These are phyloP conservation scores for Erysimum cheiranthoides DNA, from an alignment of 345 rosid species.

Conservation along the genomic window DNA sequence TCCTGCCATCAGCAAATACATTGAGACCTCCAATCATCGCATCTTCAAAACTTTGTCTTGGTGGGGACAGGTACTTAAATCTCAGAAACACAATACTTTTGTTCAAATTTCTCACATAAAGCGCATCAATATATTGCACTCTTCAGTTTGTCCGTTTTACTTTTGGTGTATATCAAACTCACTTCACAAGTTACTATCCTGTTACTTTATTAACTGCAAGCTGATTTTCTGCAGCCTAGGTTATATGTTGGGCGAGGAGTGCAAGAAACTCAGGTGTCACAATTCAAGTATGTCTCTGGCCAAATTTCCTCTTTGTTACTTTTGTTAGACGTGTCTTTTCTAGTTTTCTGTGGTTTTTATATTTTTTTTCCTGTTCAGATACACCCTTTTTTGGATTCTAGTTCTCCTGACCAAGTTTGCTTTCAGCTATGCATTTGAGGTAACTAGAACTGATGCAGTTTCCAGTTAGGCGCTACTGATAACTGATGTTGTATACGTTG, in stretches of 20 bases:
- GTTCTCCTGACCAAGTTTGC: constrained; percentile 72
- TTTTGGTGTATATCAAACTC: constrained; percentile 29
- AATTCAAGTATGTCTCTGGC: constrained; percentile 67
- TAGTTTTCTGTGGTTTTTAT: constrained; percentile 1
- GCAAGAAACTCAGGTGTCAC: constrained; percentile 94
- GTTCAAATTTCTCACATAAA: constrained; percentile 21
- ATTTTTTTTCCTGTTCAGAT: constrained; percentile 54
- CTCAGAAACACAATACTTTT: constrained; percentile 21
- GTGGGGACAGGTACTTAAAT: constrained; percentile 80
- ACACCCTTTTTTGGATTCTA: constrained; percentile 82
- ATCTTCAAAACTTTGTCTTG: constrained; percentile 64
- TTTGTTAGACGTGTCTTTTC: constrained; percentile 6
- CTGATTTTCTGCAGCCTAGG: constrained; percentile 67
- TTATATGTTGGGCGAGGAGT: constrained; percentile 88
- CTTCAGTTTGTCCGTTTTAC: constrained; percentile 22
- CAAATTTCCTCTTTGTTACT: constrained; percentile 35
- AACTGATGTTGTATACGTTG: constrained; percentile 18
- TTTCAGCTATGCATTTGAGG: constrained; percentile 95
- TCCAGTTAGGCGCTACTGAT: constrained; percentile 7
- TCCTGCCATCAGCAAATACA: constrained; percentile 79
- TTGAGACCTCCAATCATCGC: constrained; percentile 75
- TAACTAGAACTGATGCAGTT: constrained; percentile 42
- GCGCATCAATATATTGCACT: constrained; percentile 7
- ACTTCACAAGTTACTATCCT: constrained; percentile 17
- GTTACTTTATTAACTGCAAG: constrained; percentile 23